Evolutionary conservation across 164 flowering plant species (phyloP).

Genomic region (Liquidambar formosana): DNA sequence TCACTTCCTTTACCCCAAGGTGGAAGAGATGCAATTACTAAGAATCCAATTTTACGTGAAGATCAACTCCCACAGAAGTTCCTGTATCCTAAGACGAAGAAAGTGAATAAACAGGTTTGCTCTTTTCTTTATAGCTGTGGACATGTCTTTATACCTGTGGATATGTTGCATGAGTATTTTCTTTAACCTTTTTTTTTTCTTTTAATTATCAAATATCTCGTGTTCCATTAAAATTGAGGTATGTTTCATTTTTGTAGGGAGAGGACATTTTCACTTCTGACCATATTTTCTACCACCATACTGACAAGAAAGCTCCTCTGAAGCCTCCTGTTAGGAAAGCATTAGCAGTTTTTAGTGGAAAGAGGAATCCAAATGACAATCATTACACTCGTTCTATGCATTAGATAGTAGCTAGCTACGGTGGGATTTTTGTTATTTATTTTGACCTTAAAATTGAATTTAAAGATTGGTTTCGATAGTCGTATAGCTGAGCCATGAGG

Average conservation of each 20-base stretch:
- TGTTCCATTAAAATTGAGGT: not conserved
- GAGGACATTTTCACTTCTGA: conserved; percentile 50
- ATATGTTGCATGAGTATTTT: too few relatives aligned
- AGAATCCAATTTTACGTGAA: conserved; percentile 84
- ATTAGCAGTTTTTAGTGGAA: conserved; percentile 67
- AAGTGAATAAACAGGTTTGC: conserved; percentile 56
- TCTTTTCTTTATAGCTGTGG: not conserved
- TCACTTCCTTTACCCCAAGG: conserved; percentile 93
- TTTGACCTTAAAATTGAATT: too few relatives aligned
- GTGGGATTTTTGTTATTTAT: too few relatives aligned
- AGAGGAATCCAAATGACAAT: conserved; percentile 85
- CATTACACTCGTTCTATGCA: conserved; percentile 61
- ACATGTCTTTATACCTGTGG: too few relatives aligned
- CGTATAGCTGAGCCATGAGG: too few relatives aligned
- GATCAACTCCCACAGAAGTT: conserved; percentile 91
- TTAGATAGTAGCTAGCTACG: too few relatives aligned
- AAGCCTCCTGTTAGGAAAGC: conserved; percentile 81
- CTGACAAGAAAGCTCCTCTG: conserved; percentile 56
- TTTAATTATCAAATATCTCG: not conserved
- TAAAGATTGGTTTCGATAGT: too few relatives aligned
- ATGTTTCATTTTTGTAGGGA: conserved; percentile 30
- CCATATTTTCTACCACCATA: conserved; percentile 49
- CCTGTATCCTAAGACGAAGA: conserved; percentile 75
- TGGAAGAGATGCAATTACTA: conserved; percentile 85
- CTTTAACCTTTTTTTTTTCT: not conserved